A percentile compares a stretch with the other conserved stretches of the same genome.
These are phyloP conservation scores for Alisma plantagoaquatica DNA, from an alignment of 106 monocot genomes.

Conservation along the genomic window DNA sequence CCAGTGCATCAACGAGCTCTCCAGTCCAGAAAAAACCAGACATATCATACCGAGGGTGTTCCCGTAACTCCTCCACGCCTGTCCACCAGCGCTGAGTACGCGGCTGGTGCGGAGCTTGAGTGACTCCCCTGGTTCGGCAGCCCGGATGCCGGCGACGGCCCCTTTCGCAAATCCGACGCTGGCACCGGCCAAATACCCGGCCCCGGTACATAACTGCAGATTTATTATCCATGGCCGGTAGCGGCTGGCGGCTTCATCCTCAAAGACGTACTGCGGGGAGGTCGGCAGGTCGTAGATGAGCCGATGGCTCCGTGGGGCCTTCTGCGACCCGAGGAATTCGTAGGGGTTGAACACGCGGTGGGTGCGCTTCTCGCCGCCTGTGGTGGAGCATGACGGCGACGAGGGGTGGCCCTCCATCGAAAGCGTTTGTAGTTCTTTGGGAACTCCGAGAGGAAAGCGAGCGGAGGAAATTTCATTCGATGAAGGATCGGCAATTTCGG, in stretches of 20 bases:
- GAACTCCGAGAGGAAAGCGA: too few species aligned
- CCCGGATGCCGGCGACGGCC: constrained; percentile 17
- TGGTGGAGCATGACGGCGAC: too few species aligned
- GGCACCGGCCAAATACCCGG: constrained; percentile 52
- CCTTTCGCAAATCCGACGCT: constrained; percentile 33
- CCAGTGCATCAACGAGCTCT: constrained; percentile 34
- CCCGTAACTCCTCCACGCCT: constrained; percentile 34
- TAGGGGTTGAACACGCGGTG: not conserved
- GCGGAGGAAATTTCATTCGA: too few species aligned
- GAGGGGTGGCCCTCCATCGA: too few species aligned
- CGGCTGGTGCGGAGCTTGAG: constrained; percentile 46
- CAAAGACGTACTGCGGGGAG: constrained; percentile 66
- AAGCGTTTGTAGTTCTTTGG: too few species aligned
- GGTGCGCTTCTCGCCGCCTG: not conserved
- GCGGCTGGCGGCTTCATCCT: constrained; percentile 39
- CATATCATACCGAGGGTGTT: constrained; percentile 47
- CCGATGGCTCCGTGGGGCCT: constrained; percentile 3
- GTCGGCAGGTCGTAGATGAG: constrained; percentile 48
- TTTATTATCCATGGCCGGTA: constrained; percentile 57
- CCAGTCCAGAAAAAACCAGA: constrained; percentile 53
- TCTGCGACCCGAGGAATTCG: not conserved
- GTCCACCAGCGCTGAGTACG: constrained; percentile 43
- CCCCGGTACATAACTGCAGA: constrained; percentile 56
- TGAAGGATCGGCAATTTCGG: too few species aligned
- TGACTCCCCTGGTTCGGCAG: constrained; percentile 43